Evolutionary conservation across 495 filamentous ascomycete species (phyloP), one percentile per base, ranked within the genome.

Genomic region (Sabuloglossum arenarium): DNA sequence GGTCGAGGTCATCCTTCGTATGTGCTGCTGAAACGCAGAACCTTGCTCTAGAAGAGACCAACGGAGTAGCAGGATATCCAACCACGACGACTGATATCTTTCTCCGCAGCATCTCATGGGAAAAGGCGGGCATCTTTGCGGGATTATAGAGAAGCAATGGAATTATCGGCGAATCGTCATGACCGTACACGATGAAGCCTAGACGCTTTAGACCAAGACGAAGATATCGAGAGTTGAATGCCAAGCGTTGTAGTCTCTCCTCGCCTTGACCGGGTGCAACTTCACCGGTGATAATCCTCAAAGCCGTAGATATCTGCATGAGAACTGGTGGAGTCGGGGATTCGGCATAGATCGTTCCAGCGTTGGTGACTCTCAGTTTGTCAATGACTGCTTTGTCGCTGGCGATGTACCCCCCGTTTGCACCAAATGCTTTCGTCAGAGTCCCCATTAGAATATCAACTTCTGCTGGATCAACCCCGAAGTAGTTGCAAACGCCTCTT

Each of bases 41-140:
- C 47, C 91, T 80, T 43, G 88, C 91, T 37, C 91, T 81, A 6
- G 93, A 96, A 50, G 84, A 89, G 57, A 96, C 88, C 54, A 98
- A 76, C 3, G 91, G 91, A n/a, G 91, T 98, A 19, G 91, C 91
- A 0, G 91, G 91, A 64, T 98, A 98, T 49, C 91, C 93, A 58
- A 98, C 91, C 37, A 98, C 84, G 47, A 98, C 91, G 47, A 97
- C 88, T n/a, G 90, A 90, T 59, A 98, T 97, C 69, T 94, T 96
- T 60, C 91, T 86, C 63, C 81, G 82, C 31, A 97, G 77, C 91
- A 98, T 97, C 68, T 97, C 90, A 66, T 94, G 91, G 32, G 87
- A 94, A 69, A 98, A 98, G 31, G 91, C 91, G 8, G 91, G 85
- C 72, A 98, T 94, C 69, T 98, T 98, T 56, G 84, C 91, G 10